Evolutionary conservation across 768 basidiomycete species (phyloP).

Genomic region (Mycena albidolilacea): DNA sequence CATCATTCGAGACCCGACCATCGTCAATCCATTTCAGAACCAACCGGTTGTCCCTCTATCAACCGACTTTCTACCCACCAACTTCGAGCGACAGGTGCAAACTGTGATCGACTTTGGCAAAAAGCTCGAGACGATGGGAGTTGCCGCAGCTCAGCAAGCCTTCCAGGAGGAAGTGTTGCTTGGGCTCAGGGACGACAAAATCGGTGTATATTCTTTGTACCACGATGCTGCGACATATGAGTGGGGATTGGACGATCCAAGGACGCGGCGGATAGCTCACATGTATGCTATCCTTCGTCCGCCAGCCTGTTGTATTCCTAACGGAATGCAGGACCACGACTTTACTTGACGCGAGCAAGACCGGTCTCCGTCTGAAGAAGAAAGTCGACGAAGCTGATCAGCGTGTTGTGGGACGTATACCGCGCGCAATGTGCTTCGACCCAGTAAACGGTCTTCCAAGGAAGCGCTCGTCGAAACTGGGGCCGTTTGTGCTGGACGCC

Average conservation of each 20-base stretch:
- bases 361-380: slow-evolving; percentile 57
- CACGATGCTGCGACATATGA: slow-evolving; percentile 60
- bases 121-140: slow-evolving; percentile 2
- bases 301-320: neutral
- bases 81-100: slow-evolving; percentile 29
- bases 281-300: slow-evolving; percentile 53
- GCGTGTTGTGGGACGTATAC: slow-evolving; percentile 40
- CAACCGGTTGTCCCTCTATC: slow-evolving; percentile 17
- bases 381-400: slow-evolving; percentile 48
- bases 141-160: slow-evolving; percentile 7
- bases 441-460: neutral
- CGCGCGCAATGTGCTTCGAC: slow-evolving; percentile 20
- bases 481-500: slow-evolving; percentile 21
- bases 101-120: slow-evolving; percentile 25
- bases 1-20: slow-evolving; percentile 26
- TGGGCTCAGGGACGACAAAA: slow-evolving; percentile 53
- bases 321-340: slow-evolving; percentile 59
- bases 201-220: slow-evolving; percentile 60
- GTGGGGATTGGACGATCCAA: slow-evolving; percentile 52
- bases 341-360: slow-evolving; percentile 65
- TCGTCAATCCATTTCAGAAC: slow-evolving; percentile 22
- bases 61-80: slow-evolving; percentile 1
- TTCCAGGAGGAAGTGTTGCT: slow-evolving; percentile 51
- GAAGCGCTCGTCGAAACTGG: slow-evolving; percentile 10
- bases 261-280: slow-evolving; percentile 56